Percentiles rank a stretch among this genome's conserved stretches.
Evolutionary conservation across 2,329 filamentous ascomycete species (phyloP).

Genomic region (Byssochlamys sp.): DNA sequence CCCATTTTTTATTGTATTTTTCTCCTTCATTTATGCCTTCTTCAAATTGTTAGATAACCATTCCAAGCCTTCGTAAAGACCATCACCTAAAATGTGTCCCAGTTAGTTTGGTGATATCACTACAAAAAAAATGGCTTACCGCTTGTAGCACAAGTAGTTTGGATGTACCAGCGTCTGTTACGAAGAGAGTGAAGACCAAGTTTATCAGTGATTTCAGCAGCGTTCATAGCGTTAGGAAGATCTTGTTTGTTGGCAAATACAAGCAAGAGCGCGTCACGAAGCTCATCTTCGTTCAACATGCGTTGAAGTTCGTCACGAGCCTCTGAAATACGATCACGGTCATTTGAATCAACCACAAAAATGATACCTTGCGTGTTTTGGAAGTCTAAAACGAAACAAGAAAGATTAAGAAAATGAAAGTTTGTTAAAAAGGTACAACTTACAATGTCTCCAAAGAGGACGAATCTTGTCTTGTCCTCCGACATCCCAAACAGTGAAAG

Average conservation of each 20-base stretch:
- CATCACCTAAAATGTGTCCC: no score
- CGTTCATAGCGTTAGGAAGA: slow-evolving; percentile 98
- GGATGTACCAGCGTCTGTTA: slow-evolving; percentile 91
- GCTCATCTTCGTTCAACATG: slow-evolving; percentile 98
- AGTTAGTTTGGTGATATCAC: no score
- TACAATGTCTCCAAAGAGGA: slow-evolving; percentile 98
- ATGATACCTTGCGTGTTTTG: slow-evolving; percentile 99
- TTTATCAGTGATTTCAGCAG: slow-evolving; percentile 99
- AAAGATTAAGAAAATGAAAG: no score
- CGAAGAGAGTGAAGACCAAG: slow-evolving; percentile 97
- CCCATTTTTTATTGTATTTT: no score
- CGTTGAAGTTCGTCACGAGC: slow-evolving; percentile 91
- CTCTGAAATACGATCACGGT: slow-evolving; percentile 95
- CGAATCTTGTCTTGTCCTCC: slow-evolving; percentile 99
- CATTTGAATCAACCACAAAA: slow-evolving; percentile 98
- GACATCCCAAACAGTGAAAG: slow-evolving; percentile 99
- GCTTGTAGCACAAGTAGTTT: slow-evolving; percentile 97
- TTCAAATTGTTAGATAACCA: no score
- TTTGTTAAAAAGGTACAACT: no score
- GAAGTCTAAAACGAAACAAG: no score
- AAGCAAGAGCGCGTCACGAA: slow-evolving; percentile 89
- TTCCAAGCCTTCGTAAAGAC: slow-evolving; percentile 98
- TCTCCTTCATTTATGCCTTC: no score
- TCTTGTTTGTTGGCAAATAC: slow-evolving; percentile 99
- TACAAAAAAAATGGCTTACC: no score